Conservation (phyloP, 2,329 filamentous ascomycete species). For the Penicillium vulpinum region DNA sequence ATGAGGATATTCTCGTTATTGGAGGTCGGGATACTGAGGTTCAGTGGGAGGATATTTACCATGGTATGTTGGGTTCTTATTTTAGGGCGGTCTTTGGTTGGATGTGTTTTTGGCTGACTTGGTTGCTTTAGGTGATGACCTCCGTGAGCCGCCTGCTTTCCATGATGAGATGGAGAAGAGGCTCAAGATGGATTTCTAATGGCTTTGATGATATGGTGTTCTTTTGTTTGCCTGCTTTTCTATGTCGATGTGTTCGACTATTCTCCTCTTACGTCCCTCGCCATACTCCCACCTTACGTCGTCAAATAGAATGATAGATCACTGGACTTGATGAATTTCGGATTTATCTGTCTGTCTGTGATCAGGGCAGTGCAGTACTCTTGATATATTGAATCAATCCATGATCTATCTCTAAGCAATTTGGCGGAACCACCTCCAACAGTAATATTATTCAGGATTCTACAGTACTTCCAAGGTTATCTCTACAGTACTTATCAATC, state of each 20-base stretch:
- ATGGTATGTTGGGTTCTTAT: conserved; percentile 51
- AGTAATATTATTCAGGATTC: neutral
- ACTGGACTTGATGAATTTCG: neutral
- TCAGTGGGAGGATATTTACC: conserved; percentile 92
- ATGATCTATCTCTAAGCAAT: neutral
- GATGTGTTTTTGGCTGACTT: conserved; percentile 5
- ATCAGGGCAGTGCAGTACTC: neutral
- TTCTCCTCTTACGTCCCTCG: conserved; percentile 7
- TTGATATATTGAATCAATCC: conserved; percentile 12
- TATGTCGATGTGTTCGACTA: conserved; percentile 18
- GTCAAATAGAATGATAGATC: conserved; percentile 21
- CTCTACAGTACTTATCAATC: neutral
- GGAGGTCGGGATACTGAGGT: conserved; percentile 73
- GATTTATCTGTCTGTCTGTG: neutral
- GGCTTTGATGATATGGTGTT: conserved; percentile 16
- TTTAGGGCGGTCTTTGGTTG: conserved; percentile 3
- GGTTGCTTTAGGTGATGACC: conserved; percentile 60
- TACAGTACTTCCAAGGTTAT: too few species aligned
- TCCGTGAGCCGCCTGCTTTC: conserved; percentile 68
- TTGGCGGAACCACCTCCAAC: neutral
- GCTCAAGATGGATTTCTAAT: conserved; percentile 68
- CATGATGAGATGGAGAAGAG: conserved; percentile 94
- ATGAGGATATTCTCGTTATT: conserved; percentile 76
- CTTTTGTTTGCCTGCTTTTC: conserved; percentile 11
- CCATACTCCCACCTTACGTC: conserved; percentile 11